phyloP scores from a whole-genome alignment of 208 protist genomes.

The Leishmania major region DNA sequence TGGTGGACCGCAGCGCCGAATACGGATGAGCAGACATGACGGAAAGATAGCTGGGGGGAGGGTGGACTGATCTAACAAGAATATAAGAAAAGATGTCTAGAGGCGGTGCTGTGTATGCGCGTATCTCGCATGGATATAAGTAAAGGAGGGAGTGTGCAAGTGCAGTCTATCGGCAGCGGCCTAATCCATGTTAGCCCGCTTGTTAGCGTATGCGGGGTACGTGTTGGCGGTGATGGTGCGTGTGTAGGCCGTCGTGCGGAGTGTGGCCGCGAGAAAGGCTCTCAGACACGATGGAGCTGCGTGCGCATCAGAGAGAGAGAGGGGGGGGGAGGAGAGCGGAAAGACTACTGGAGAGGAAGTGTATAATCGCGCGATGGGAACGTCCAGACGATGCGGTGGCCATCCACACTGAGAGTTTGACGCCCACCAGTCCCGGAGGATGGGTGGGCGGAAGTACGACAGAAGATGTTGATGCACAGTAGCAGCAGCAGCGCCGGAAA shows the following conservation, averaged over 20 bases:
- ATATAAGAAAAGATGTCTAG: neutral
- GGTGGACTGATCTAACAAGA: neutral
- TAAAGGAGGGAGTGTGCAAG: neutral
- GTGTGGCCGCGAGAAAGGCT: neutral
- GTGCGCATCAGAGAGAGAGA: neutral
- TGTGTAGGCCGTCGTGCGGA: neutral
- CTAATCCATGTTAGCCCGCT: neutral
- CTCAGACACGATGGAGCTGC: neutral
- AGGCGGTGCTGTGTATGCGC: neutral
- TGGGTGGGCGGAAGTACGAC: neutral
- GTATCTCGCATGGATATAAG: neutral
- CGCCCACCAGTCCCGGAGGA: neutral
- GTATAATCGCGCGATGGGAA: neutral
- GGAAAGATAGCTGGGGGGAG: neutral
- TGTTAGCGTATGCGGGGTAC: neutral
- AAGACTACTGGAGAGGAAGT: neutral
- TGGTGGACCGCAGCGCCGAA: slow-evolving; percentile 49
- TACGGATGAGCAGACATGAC: slow-evolving; percentile 37
- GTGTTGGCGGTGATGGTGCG: neutral
- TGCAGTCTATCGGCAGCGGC: neutral
- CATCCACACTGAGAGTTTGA: neutral
- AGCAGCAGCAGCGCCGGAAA: neutral
- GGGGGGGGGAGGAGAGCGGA: no score
- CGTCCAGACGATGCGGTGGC: neutral
- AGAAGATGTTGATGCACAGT: neutral